Percentiles rank a stretch among this genome's conserved stretches.
These are phyloP conservation scores for Macrophomina tecta DNA, from an alignment of 2,329 filamentous ascomycete species.

Conservation along the genomic window DNA sequence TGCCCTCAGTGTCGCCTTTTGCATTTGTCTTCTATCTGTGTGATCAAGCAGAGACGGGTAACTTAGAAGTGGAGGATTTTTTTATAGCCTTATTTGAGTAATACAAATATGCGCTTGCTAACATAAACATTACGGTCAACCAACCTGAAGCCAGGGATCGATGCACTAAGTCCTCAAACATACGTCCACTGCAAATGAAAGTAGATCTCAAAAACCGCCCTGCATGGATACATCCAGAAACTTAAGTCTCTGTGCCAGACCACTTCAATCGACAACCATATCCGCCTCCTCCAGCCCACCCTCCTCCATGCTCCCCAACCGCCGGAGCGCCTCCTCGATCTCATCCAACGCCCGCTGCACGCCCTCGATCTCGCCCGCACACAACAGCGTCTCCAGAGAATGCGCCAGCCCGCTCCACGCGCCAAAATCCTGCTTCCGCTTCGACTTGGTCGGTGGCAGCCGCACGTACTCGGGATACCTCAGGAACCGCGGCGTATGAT, in stretches of 20 bases:
- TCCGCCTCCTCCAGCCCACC: conserved; percentile 22
- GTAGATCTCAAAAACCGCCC: no score
- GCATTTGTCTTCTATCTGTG: no score
- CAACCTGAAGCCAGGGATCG: no score
- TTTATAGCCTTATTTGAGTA: no score
- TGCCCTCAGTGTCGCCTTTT: no score
- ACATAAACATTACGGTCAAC: no score
- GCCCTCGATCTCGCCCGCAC: conserved; percentile 26
- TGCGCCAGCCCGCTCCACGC: conserved; percentile 27
- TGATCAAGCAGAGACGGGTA: no score
- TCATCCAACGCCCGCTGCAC: conserved; percentile 24
- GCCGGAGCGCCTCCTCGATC: conserved; percentile 9
- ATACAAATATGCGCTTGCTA: no score
- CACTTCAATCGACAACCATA: conserved; percentile 20
- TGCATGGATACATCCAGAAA: no score
- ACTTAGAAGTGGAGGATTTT: no score
- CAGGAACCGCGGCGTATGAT: conserved; percentile 27
- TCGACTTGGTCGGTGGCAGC: conserved; percentile 25
- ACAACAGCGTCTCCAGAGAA: conserved; percentile 26
- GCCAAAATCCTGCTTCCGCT: conserved; percentile 18
- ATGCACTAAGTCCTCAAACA: no score
- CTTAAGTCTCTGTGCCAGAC: background rate
- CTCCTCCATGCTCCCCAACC: background rate
- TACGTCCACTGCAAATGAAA: no score
- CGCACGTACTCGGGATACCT: conserved; percentile 15